These are phyloP conservation scores for Rhizophora mangle DNA, from an alignment of 345 rosid genomes.

Conservation along the genomic window DNA sequence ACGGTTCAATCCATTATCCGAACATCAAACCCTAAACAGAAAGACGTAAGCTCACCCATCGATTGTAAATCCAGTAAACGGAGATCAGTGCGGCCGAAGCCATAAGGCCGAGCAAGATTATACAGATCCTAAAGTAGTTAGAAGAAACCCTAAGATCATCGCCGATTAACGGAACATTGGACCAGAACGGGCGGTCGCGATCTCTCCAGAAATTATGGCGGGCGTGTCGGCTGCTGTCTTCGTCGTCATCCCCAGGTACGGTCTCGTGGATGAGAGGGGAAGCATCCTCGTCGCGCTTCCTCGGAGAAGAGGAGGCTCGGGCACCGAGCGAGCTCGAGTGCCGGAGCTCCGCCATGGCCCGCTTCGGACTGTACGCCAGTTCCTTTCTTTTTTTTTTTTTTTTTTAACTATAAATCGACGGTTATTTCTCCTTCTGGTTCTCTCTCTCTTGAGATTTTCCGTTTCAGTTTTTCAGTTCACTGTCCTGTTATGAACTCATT, in stretches of 20 bases:
- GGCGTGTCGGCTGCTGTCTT: slow-evolving; percentile 44
- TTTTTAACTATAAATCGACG: background rate
- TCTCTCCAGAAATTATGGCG: slow-evolving; percentile 46
- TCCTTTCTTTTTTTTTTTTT: background rate
- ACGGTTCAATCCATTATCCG: too few species aligned
- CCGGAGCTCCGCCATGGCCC: slow-evolving; percentile 89
- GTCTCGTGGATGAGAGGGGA: slow-evolving; percentile 73
- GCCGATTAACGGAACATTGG: slow-evolving; percentile 42
- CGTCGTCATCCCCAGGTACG: slow-evolving; percentile 48
- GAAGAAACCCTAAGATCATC: slow-evolving; percentile 85
- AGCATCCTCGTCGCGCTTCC: slow-evolving; percentile 77
- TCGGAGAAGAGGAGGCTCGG: slow-evolving; percentile 80
- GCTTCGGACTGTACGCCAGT: slow-evolving; percentile 46
- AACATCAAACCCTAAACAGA: background rate
- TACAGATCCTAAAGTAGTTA: slow-evolving; percentile 50
- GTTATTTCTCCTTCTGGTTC: background rate
- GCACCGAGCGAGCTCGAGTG: slow-evolving; percentile 88
- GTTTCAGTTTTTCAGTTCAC: background rate
- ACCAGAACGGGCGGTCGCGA: slow-evolving; percentile 82
- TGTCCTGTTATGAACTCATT: background rate
- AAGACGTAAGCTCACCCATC: slow-evolving; percentile 44
- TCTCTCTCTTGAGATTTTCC: background rate
- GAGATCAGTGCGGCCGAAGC: slow-evolving; percentile 65
- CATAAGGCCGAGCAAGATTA: slow-evolving; percentile 44
- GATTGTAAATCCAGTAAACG: slow-evolving; percentile 57